Evolutionary conservation across 352 stramenopile genomes (phyloP), one percentile per base, ranked within the genome.

Genomic region (Globisporangium irregulare): DNA sequence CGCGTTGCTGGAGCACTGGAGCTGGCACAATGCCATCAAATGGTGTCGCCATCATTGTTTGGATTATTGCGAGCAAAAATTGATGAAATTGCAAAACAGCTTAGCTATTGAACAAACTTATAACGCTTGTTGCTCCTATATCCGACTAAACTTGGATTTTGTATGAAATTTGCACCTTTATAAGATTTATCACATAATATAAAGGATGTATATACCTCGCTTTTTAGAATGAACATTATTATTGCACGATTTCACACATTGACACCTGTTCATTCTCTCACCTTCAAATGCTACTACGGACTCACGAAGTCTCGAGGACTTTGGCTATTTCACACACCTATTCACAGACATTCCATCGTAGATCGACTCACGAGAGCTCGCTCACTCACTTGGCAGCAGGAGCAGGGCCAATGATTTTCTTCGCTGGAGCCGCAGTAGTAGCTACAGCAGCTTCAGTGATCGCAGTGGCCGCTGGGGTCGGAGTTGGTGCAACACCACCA

Each of bases 361-460:
- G 14, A 53, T 14, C 12, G 43, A 24, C 48, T 55, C 36, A 4
- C 36, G 36, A 41, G 36, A 32, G 29, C 29, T 5, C 34, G 34
- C 6, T 55, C n/a, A 15, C 48, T 55, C n/a, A 55, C 48, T 55
- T 55, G n/a, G 48, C 48, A 15, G n/a, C 48, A 55, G 48, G 48
- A 22, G 48, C 48, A 55, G 48, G 48, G 0, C n/a, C 48, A 55
- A 24, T 12, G 20, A 24, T 4, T 24, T 55, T 55, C 48, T 29
- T 55, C 6, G 48, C 48, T 29, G 48, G 48, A 32, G 48, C n/a
- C 3, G 6, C n/a, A 55, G 48, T 24, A 15, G 48, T 4, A 55
- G 9, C 10, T 10, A 41, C 36, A 41, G 48, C 48, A 55, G 7
- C 5, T 38, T 38, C 24, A 1, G n/a, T 46, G 38, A 9, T 41